Evolutionary conservation across 2,329 filamentous ascomycete species (phyloP), one percentile per base, ranked within the genome.

Genomic region (Trichoderma atrobrunneum): DNA sequence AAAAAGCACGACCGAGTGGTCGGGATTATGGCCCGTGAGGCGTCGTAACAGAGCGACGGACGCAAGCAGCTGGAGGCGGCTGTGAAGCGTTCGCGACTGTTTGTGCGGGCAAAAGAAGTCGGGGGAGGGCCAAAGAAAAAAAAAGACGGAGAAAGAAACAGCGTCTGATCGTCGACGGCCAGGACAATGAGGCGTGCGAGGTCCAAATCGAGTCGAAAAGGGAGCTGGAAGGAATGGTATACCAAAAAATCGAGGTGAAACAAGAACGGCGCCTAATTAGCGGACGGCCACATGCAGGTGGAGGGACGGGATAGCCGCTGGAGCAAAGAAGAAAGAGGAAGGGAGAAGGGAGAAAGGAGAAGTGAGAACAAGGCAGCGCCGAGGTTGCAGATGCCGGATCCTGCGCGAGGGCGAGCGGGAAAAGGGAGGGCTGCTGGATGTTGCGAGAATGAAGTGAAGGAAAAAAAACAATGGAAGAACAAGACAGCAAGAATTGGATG

Each of bases 191-290:
- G 48, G 66, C 72, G 73, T 72, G 74, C 62, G 61, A 63, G 18
- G 61, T 66, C 64, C 68, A 73, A 64, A 64, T 72, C 67, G 73
- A 73, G 62, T 65, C 73, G 71, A 73, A 60, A 77, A 75, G 73
- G 72, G 72, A 74, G 74, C 72, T 74, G 74, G 75, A 76, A 74
- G 76, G 76, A 77, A 77, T 75, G 74, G 72, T 73, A 39, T 39
- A 75, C 64, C 72, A 69, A 70, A 70, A 73, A 71, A 69, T 62
- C 70, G 75, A 76, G 73, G 75, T 79, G 78, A 79, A 78, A 79
- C 78, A 79, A 79, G 76, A 75, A 71, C 75, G 76, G 75, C 76
- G 77, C 71, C 77, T 78, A 71, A 67, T 72, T 69, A 76, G 72
- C 72, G 68, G 76, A 78, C 72, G 76, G 75, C 63, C 71, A 76